Percentiles rank a stretch among this genome's conserved stretches.
Evolutionary conservation across 176 grass and related monocot species (phyloP).

Genomic region (Calamus simplicifolius): DNA sequence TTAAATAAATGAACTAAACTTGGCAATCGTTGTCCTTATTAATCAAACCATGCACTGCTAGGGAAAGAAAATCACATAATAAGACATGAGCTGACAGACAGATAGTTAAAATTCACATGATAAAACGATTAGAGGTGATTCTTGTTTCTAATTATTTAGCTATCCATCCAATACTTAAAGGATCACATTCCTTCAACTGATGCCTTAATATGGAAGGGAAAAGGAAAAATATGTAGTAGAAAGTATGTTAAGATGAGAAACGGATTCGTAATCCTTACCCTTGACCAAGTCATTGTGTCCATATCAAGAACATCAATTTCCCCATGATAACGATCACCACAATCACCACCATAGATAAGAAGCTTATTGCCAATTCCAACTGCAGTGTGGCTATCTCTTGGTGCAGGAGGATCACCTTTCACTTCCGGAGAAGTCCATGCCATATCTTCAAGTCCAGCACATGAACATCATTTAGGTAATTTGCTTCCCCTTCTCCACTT

Average conservation of each 20-base stretch:
- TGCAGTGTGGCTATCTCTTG: conserved; percentile 91
- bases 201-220: too few species aligned
- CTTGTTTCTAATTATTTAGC: too few species aligned
- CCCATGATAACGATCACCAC: conserved; percentile 79
- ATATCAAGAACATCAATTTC: conserved; percentile 87
- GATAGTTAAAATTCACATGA: too few species aligned
- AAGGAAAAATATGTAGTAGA: not conserved
- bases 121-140: too few species aligned
- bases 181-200: too few species aligned
- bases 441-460: conserved; percentile 63
- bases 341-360: conserved; percentile 78
- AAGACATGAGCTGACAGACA: too few species aligned
- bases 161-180: too few species aligned
- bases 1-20: too few species aligned
- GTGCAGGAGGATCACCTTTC: conserved; percentile 40
- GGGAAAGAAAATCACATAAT: too few species aligned
- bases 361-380: conserved; percentile 49
- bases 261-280: conserved; percentile 40
- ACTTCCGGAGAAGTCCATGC: conserved; percentile 72
- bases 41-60: too few species aligned
- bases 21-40: too few species aligned
- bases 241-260: not conserved
- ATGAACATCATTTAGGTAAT: conserved; percentile 90
- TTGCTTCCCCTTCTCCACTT: conserved; percentile 84
- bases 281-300: conserved; percentile 75